Evolutionary conservation across 1,284 basidiomycete species (phyloP), one percentile per base, ranked within the genome.

Genomic region (Ganoderma leucocontextum): DNA sequence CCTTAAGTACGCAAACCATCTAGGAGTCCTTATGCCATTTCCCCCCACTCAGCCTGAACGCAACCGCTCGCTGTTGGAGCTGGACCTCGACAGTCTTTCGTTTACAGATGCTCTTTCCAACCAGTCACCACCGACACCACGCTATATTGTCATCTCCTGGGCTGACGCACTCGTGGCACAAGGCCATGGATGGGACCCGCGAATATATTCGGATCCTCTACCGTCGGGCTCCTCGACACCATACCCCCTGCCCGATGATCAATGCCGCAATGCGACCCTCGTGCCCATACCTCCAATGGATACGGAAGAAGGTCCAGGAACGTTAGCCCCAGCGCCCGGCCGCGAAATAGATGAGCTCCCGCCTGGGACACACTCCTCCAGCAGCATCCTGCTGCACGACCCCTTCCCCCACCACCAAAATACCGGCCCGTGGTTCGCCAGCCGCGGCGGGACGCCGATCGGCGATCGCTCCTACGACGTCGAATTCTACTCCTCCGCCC

Each of bases 201-300:
- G 58, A 25, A 41, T 41, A 41, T 60, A 60, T 38, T 60, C 58
- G 38, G 58, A 60, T 10, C 58, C 58, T 22, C 35, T 58, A 8
- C 35, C 35, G 35, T 58, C 35, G 1, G 17, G 22, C 58, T 22
- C 58, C 5, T 25, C n/a, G n/a, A 38, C 36, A 2, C 58, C 13
- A n/a, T n/a, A 60, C 6, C 13, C 58, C 22, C n/a, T 41, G 22
- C n/a, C 15, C 39, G 15, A 38, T 38, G 38, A 60, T 10, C 35
- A 60, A 8, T 60, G 15, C 38, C 36, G 8, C 38, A 38, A 41
- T 6, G 36, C 58, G 13, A 60, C 22, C 15, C 25, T 41, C 25
- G 38, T 10, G 38, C 35, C 22, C 58, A 19, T 38, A 13, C 58
- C 58, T 39, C n/a, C 58, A 22, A 41, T 25, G n/a, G n/a, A 60